These are phyloP conservation scores for Cornus florida DNA, from an alignment of 148 eudicot species.

Conservation along the genomic window DNA sequence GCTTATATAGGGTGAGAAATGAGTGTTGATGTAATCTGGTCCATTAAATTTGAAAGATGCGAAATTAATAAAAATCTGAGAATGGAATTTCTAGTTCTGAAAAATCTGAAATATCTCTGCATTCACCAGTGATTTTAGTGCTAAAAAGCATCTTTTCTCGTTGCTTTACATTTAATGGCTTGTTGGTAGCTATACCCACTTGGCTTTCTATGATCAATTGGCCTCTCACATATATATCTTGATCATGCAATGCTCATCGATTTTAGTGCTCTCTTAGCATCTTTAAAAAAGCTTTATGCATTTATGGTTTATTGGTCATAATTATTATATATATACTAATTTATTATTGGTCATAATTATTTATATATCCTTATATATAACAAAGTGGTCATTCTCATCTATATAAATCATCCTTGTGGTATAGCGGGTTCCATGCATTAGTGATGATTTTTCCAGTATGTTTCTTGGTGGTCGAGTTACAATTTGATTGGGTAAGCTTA, in stretches of 20 bases:
- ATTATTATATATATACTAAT: not conserved
- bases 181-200: no score
- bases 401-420: no score
- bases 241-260: not conserved
- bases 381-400: not conserved
- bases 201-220: not conserved
- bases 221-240: no score
- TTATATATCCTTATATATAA: no score
- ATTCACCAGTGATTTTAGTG: not conserved
- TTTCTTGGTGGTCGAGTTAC: not conserved
- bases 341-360: no score
- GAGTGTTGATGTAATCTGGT: slow-evolving; percentile 9
- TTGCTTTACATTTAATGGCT: slow-evolving; percentile 1
- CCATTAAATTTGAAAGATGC: slow-evolving; percentile 16
- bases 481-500: not conserved
- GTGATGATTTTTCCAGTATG: not conserved
- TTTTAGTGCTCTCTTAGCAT: not conserved
- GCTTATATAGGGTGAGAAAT: slow-evolving; percentile 12
- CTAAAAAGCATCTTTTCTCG: not conserved
- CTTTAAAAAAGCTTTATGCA: not conserved
- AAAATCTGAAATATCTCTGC: not conserved
- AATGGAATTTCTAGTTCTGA: not conserved
- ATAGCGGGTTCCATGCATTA: slow-evolving; percentile 8
- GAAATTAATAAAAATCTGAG: slow-evolving; percentile 20
- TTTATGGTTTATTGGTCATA: slow-evolving; percentile 8